Base-by-base conservation (phyloP, 805 yeast genomes). In the Kluyveromyces aestuarii region DNA sequence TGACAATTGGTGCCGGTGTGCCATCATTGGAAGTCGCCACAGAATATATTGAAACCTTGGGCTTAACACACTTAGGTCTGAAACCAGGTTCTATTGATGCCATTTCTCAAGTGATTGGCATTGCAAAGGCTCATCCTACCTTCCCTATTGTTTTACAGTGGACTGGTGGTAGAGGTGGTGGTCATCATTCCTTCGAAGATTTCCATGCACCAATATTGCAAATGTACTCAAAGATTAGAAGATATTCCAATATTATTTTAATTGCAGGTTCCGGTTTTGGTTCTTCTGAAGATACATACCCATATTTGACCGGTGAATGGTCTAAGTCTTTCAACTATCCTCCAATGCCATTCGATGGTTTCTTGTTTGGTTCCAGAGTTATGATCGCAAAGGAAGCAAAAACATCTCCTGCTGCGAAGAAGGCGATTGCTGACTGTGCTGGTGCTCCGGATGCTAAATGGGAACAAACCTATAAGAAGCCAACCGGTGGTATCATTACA, bases 111-210 rank as follows among this genome's bases (percentile, higher is more conserved):
- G 87, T 82, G 57, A 82, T 93, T 59, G 72, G 84, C 52, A 93
- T 93, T 64, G 99, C 99, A 48, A 87, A 86, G 65, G 90, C 95
- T 45, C 95, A 90, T 72, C 99, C 99, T 57, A 73, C 69, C 54
- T 93, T 93, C 90, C 99, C 99, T 55, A 88, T 93, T 63, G 91
- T 93, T 48, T 73, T 93, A 60, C 99, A 93, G 76, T 93, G 99
- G 99, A 93, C 99, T 51, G 99, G 98, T 79, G 99, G 99, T 71
- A 90, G 99, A 79, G 99, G 97, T 74, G 99, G 99, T 79, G 99
- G 99, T 65, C 99, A 93, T 70, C 99, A 93, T 71, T 91, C 98
- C 45, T 93, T 82, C 64, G 99, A 93, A 77, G 99, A 93, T 73
- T 89, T 91, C 93, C 99, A 93, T 71, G 91, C 90, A 65, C 98